These are phyloP conservation scores for Haplographium delicatum DNA, from an alignment of 495 filamentous ascomycete species.

Conservation along the genomic window DNA sequence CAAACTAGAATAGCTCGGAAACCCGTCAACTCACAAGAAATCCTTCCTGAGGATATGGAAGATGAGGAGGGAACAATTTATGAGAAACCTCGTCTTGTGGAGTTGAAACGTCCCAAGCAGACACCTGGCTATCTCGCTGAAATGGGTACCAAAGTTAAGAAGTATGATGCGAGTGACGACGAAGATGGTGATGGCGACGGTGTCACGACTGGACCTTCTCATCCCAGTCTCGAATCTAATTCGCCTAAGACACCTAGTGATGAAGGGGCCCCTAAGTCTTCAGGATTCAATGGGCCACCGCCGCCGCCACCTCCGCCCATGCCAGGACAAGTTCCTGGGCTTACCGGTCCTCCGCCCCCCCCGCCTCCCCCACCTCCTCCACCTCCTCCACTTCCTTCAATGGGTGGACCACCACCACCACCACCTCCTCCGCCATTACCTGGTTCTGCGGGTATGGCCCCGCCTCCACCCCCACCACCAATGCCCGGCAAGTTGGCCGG, in stretches of 20 bases:
- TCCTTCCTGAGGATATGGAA: constrained; percentile 38
- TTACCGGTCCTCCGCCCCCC: constrained; percentile 40
- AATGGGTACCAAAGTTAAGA: constrained; percentile 67
- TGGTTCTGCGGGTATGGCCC: constrained; percentile 28
- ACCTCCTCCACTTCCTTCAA: constrained; percentile 45
- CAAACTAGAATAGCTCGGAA: constrained; percentile 55
- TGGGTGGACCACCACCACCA: constrained; percentile 50
- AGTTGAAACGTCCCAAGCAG: constrained; percentile 69
- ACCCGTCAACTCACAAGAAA: constrained; percentile 39
- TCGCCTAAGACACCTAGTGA: constrained; percentile 67
- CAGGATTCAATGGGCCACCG: constrained; percentile 37
- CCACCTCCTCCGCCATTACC: constrained; percentile 41
- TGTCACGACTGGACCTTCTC: constrained; percentile 70
- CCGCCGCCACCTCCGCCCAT: constrained; percentile 50
- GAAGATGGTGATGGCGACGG: constrained; percentile 65
- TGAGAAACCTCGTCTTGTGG: constrained; percentile 61
- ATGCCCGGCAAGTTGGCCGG: constrained; percentile 54
- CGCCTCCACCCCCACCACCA: constrained; percentile 53
- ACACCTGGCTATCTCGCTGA: constrained; percentile 73
- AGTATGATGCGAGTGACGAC: constrained; percentile 66
- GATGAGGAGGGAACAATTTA: constrained; percentile 48
- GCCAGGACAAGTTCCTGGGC: constrained; percentile 39
- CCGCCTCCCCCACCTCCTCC: constrained; percentile 39
- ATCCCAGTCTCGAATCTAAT: constrained; percentile 68
- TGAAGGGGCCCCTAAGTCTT: constrained; percentile 32